A percentile compares a stretch with the other conserved stretches of the same genome.
Conservation (phyloP, 257 asterid species). For the Solanum rostratum region DNA sequence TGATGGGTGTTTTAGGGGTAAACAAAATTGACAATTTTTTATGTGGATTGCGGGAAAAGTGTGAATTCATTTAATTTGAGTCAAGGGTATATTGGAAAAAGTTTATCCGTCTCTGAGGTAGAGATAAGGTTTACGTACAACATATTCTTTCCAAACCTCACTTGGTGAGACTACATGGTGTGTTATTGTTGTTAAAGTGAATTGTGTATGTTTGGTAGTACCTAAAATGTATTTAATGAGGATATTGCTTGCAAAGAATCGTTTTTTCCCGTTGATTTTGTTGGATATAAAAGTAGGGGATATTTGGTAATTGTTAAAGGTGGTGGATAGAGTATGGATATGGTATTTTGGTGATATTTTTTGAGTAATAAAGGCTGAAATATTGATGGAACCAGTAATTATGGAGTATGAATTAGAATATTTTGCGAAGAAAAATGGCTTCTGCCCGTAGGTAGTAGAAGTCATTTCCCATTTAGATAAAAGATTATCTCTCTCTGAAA, state of each 20-base stretch:
- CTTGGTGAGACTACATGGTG: background rate
- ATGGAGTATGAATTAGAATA: background rate
- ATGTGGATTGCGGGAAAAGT: background rate
- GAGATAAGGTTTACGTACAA: background rate
- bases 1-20: background rate
- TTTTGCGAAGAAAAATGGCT: background rate
- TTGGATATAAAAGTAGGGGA: background rate
- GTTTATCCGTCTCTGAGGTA: background rate
- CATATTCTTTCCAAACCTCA: background rate
- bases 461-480: background rate
- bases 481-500: background rate
- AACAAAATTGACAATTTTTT: no score
- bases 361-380: background rate
- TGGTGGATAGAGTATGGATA: background rate
- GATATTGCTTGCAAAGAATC: no score
- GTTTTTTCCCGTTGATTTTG: background rate
- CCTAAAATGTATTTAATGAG: background rate
- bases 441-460: background rate
- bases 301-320: background rate
- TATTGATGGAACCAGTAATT: background rate
- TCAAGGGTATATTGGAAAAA: background rate
- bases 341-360: no score
- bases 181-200: background rate
- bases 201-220: background rate
- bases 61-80: background rate